Base-by-base conservation (phyloP, 2,329 filamentous ascomycete genomes). In the Tolypocladium inflatum region DNA sequence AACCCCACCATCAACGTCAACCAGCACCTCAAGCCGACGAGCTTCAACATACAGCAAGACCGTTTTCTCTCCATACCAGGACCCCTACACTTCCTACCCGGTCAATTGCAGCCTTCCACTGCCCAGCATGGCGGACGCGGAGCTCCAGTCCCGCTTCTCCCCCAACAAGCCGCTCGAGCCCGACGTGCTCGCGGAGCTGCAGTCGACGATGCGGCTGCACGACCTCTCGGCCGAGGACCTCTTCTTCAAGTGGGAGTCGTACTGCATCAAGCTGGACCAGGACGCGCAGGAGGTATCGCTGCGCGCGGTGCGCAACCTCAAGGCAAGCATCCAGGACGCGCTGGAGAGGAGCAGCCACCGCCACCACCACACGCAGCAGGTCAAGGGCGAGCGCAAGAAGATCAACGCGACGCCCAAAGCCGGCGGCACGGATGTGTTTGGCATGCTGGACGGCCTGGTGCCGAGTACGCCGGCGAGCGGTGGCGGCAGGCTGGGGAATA, bases 191-290 rank as follows among this genome's bases (percentile, higher is more conserved):
- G 77, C 81, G 56, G 92, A 97, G 75, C 79, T 99, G 64, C 82
- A 88, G 69, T 95, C 91, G 59, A 95, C 96, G 70, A 82, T 94
- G 76, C 86, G 87, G 57, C 80, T 97, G 60, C 90, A 97, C 74
- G 85, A 85, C 54, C 82, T 97, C 60, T 84, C 86, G 19, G 80
- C 86, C 39, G 87, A 97, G 71, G 94, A 97, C 70, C 80, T 97
- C 33, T 97, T 91, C 74, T 97, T 91, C 84, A 97, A 97, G 80
- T 99, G 94, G 94, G 94, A 99, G 73, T 93, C 91, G 0, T 97
- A 97, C 79, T 92, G 89, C 73, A 88, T 99, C 70, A 96, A 93
- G 74, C 91, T 97, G 86, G 90, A 92, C 30, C 77, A 84, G 54
- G 90, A 95, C 58, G 88, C 91, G 58, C 86, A 86, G 61, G 75